Evolutionary conservation across 2,329 filamentous ascomycete species (phyloP), one percentile per base, ranked within the genome.

Genomic region (Verticillium tricorpus): DNA sequence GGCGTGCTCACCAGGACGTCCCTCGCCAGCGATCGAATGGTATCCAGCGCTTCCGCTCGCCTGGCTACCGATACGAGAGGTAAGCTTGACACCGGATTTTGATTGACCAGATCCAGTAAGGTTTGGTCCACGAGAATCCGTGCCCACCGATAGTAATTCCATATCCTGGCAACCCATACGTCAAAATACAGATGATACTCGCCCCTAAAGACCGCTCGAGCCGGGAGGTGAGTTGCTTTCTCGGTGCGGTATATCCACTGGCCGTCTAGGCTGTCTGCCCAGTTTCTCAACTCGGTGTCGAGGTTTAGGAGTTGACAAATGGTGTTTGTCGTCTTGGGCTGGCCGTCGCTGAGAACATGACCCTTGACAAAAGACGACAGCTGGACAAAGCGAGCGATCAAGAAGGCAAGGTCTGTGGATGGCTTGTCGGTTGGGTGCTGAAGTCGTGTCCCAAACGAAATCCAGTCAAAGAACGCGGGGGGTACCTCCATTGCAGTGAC

Each of bases 71-170:
- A 63, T 17, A 78, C 64, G n/a, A 74, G 67, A 1, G 69, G 66
- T 4, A 66, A 63, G 57, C 75, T 74, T 5, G 77, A 80, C 7
- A 67, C 58, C 0, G 81, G 81, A 60, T 76, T 78, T 1, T 67
- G 68, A 45, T 72, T 70, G 5, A 71, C 70, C 35, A 78, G 69
- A 12, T 76, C 74, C 11, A 83, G 70, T 14, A 88, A 78, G 52
- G 78, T 75, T 63, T 85, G 78, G 67, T 78, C 81, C 17, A 80
- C 69, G 11, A 87, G 71, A 28, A 86, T 80, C n/a, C 83, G 80
- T 7, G 79, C 78, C 77, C 83, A 86, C 28, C 86, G 83, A 66
- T 83, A 86, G 65, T 87, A 81, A 63, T 83, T 85, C 83, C 83
- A 88, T 50, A 83, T 77, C 28, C 82, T 78, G 9, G 80, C 82